These are phyloP conservation scores for Limonium bicolor DNA, from an alignment of 148 eudicot genomes.

Conservation along the genomic window DNA sequence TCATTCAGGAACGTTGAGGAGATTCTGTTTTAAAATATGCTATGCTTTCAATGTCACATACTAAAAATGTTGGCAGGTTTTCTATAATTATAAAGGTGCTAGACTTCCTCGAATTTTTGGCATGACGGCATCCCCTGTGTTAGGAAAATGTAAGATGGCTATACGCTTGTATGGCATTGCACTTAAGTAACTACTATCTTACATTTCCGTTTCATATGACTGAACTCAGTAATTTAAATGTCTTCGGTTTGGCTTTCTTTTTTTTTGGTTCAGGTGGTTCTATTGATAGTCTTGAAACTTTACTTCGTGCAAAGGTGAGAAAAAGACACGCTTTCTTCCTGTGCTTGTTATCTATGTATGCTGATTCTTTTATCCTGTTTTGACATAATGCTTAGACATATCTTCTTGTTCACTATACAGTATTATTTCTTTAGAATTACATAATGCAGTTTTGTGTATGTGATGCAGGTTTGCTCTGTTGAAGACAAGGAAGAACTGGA, in stretches of 20 bases:
- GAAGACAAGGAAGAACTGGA: constrained; percentile 64
- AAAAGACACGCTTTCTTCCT: no score
- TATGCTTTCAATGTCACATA: no score
- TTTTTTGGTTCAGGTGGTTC: constrained; percentile 96
- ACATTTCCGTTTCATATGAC: no score
- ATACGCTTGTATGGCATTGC: no score
- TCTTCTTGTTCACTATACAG: not conserved
- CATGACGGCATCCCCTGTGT: constrained; percentile 94
- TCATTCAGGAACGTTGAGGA: no score
- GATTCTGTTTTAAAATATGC: no score
- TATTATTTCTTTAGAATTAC: no score
- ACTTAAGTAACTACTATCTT: no score
- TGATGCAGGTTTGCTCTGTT: constrained; percentile 61
- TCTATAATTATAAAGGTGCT: constrained; percentile 30
- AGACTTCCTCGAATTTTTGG: constrained; percentile 87
- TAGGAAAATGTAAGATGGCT: constrained; percentile 99
- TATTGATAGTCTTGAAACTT: constrained; percentile 62
- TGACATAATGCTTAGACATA: not conserved
- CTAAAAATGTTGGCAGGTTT: no score
- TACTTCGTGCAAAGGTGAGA: constrained; percentile 89
- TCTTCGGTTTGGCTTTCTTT: no score
- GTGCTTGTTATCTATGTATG: no score
- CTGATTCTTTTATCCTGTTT: not conserved
- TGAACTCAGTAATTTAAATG: no score
- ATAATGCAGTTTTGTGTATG: not conserved